Base-by-base conservation (phyloP, 257 asterid species). In the Agastache rugosa region DNA sequence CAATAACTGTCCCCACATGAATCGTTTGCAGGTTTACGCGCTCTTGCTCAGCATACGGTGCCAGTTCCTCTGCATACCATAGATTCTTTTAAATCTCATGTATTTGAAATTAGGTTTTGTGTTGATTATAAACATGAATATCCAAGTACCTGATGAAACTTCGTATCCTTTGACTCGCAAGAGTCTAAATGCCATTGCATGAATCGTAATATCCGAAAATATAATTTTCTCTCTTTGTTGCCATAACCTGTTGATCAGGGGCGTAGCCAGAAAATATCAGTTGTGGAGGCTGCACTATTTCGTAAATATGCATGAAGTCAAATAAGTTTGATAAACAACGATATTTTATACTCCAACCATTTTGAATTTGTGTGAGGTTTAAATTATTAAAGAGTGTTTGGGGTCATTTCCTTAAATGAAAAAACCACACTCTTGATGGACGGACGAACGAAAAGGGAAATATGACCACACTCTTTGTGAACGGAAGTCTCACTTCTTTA, bases 131-230 rank as follows among this genome's bases (percentile, higher is more conserved):
- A 41, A 10, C 3, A 7, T 7, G 0, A 41, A 9, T 41, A 68
- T 6, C 23, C 60, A 53, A 58, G 22, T 41, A 78, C 84, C 84
- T 70, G 82, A 73, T 3, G 75, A 69, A 14, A 84, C 77, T 0
- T 73, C 61, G 16, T 79, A 73, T 47, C 83, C 75, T n/a, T 61
- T 53, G 47, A 60, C 23, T 59, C 86, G 45, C 3, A 81, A n/a
- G 50, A 73, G 83, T 31, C 88, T 80, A 77, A 84, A 84, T 51
- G 84, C 77, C 77, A 79, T 23, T n/a, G 86, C 84, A 29, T 23
- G 71, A 71, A 71, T 62, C 8, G 58, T 45, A 12, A 67, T 37
- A 15, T 81, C 81, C 1, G 75, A 47, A 31, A 79, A 76, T 4
- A 81, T 69, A 5, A 65, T 67, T 39, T 62, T 84, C 0, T 62